Evolutionary conservation across 2,329 filamentous ascomycete genomes (phyloP).

Genomic region (Microdochium trichocladiopsis): DNA sequence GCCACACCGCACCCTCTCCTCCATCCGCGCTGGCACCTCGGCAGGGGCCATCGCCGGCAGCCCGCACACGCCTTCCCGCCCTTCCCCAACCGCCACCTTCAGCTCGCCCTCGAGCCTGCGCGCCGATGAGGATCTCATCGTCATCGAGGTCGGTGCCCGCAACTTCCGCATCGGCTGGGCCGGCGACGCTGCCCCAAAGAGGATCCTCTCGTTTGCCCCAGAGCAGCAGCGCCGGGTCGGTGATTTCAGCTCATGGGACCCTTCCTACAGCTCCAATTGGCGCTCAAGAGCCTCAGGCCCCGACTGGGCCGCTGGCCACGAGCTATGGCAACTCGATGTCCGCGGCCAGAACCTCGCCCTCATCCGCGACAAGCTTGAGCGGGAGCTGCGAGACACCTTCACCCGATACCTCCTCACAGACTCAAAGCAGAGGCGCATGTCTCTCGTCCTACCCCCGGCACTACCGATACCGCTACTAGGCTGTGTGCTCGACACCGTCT

Average conservation of each 20-base stretch:
- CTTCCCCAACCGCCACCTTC: constrained; percentile 45
- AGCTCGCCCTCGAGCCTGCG: constrained; percentile 54
- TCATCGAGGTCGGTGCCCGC: constrained; percentile 77
- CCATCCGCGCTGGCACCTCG: constrained; percentile 38
- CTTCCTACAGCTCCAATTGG: constrained; percentile 41
- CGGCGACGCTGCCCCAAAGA: constrained; percentile 73
- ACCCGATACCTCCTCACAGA: constrained; percentile 66
- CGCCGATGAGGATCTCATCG: constrained; percentile 75
- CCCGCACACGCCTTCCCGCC: constrained; percentile 52
- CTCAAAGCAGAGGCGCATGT: constrained; percentile 66
- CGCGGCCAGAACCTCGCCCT: constrained; percentile 68
- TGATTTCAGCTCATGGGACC: constrained; percentile 69
- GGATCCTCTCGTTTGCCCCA: constrained; percentile 62
- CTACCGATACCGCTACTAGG: constrained; percentile 75
- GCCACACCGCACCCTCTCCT: constrained; percentile 51
- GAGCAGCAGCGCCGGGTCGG: constrained; percentile 71
- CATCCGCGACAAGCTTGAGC: constrained; percentile 80
- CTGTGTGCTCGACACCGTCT: constrained; percentile 68
- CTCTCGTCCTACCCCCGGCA: constrained; percentile 69
- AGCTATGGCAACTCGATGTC: constrained; percentile 77
- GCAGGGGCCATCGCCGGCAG: constrained; percentile 29
- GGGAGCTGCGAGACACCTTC: constrained; percentile 73
- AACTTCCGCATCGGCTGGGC: constrained; percentile 79
- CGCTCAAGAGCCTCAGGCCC: constrained; percentile 35
- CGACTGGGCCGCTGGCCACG: constrained; percentile 56